A percentile compares a stretch with the other conserved stretches of the same genome.
phyloP scores from a whole-genome alignment of 768 basidiomycete species.

The Phanerochaete carnosa region DNA sequence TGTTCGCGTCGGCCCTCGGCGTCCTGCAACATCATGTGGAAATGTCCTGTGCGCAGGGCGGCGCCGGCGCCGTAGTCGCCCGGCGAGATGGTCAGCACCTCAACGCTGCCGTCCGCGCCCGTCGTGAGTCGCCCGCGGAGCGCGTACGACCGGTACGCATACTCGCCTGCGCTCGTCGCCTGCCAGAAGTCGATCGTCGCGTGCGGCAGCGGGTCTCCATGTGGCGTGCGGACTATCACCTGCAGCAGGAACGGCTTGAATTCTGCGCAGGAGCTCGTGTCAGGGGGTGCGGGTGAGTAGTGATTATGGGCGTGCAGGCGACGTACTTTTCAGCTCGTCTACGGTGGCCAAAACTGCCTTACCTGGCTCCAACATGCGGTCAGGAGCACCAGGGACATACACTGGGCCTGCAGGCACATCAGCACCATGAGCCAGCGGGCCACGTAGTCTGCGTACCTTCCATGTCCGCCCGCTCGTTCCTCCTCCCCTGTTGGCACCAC shows the following conservation, averaged over 20 bases:
- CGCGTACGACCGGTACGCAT: conserved; percentile 17
- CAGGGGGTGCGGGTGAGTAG: not conserved
- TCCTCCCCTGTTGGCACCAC: conserved; percentile 7
- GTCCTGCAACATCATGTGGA: conserved; percentile 17
- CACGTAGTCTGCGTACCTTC: conserved; percentile 3
- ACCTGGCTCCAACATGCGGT: conserved; percentile 20
- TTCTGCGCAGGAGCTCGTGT: conserved; percentile 7
- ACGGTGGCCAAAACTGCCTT: conserved; percentile 21
- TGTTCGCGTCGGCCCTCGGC: conserved; percentile 1
- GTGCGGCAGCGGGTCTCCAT: conserved; percentile 20
- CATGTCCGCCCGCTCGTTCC: conserved; percentile 12
- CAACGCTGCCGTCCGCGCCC: conserved; percentile 17
- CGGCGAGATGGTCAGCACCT: conserved; percentile 22
- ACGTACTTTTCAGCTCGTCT: conserved; percentile 16
- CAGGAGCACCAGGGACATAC: conserved; percentile 20
- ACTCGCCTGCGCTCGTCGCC: conserved; percentile 18
- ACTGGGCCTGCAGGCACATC: conserved; percentile 16
- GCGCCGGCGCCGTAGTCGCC: conserved; percentile 17
- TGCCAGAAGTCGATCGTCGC: conserved; percentile 25
- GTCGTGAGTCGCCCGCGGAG: conserved; percentile 22
- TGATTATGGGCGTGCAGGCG: not conserved
- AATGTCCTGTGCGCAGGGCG: conserved; percentile 15
- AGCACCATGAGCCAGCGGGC: not conserved
- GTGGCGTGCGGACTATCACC: conserved; percentile 13
- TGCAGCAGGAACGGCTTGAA: conserved; percentile 10